Base-by-base conservation (phyloP, 2,329 filamentous ascomycete species). In the Pseudogymnoascus sp. region DNA sequence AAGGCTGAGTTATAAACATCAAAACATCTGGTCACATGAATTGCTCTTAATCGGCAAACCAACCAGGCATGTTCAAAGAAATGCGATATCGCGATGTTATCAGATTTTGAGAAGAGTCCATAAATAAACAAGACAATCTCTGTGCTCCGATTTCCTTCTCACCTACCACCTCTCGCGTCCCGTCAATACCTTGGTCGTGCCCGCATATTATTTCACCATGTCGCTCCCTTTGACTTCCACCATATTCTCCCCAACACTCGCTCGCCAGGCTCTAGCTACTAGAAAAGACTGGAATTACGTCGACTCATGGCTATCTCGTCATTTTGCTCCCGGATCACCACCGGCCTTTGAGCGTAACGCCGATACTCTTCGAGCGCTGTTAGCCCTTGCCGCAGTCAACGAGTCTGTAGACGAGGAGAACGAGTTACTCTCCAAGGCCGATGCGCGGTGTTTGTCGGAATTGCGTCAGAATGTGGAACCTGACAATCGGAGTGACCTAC, bases 271-370 rank as follows among this genome's bases (percentile, higher is more conserved):
- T 67, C 88, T 89, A 64, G 88, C 89, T 11, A 86, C 89, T 65
- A 89, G 91, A 54, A 92, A 93, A 71, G 92, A 97, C 75, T 97
- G 93, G 93, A 87, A 86, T 61, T 91, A 89, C 66, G 83, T 97
- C 67, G 91, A 95, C 74, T 79, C 79, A 68, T 97, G 93, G 92
- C 84, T 97, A 9, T 79, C 81, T 50, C 81, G 83, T 63, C 89
- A 89, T 70, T 89, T 89, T 67, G 79, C 81, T 47, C 81, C 83
- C 30, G 83, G 82, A 50, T 72, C 81, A 0, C 76, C 87, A 0
- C 92, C 91, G 0, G 71, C 79, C 0, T 96, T 96, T 73, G 93
- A 97, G 76, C 87, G 91, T 68, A 97, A 94, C 70, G 81, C 87
- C 30, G 89, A 93, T 50, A 97, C 92, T 0, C 79, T 96, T 58